phyloP scores from a whole-genome alignment of 163 green algal species.

The Prototheca wickerhamii region DNA sequence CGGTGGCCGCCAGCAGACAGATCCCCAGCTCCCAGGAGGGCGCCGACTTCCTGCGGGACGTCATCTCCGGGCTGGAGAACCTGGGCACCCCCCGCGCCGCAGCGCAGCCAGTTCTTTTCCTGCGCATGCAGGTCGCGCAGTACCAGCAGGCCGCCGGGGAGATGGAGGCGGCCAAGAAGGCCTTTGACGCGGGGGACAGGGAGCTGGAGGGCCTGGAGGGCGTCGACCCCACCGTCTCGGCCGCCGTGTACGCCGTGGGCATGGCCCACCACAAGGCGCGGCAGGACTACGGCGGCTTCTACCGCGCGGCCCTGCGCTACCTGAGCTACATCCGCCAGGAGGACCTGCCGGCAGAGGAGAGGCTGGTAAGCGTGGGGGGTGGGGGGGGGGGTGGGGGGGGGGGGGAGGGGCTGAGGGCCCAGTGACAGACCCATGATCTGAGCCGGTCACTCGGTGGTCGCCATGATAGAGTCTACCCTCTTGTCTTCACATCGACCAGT shows the following conservation, averaged over 20 bases:
- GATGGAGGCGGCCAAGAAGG: conserved; percentile 53
- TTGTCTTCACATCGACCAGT: no score
- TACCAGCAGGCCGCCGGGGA: conserved; percentile 62
- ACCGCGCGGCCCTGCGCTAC: conserved; percentile 74
- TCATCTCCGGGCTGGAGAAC: conserved; percentile 63
- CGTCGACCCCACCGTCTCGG: conserved; percentile 78
- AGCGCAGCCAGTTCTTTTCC: conserved; percentile 75
- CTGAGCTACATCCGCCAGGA: conserved; percentile 85
- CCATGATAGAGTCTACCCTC: no score
- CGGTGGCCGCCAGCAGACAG: conserved; percentile 67
- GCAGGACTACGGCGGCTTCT: conserved; percentile 89
- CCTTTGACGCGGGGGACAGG: conserved; percentile 66
- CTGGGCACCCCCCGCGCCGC: conserved; percentile 49
- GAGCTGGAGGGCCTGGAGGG: conserved; percentile 66
- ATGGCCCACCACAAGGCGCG: conserved; percentile 78
- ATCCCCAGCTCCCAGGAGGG: conserved; percentile 29
- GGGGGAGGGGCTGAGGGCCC: no score
- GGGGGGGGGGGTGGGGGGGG: neutral
- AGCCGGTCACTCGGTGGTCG: no score
- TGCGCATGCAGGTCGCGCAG: conserved; percentile 87
- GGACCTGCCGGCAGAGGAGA: conserved; percentile 53
- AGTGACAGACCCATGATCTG: no score
- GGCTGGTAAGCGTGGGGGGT: conserved; percentile 18
- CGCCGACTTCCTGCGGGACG: conserved; percentile 52
- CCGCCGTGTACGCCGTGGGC: conserved; percentile 75